Percentiles rank a stretch among this genome's conserved stretches.
Conservation (phyloP, 2,329 filamentous ascomycete species). For the Akanthomyces dipterigenus region DNA sequence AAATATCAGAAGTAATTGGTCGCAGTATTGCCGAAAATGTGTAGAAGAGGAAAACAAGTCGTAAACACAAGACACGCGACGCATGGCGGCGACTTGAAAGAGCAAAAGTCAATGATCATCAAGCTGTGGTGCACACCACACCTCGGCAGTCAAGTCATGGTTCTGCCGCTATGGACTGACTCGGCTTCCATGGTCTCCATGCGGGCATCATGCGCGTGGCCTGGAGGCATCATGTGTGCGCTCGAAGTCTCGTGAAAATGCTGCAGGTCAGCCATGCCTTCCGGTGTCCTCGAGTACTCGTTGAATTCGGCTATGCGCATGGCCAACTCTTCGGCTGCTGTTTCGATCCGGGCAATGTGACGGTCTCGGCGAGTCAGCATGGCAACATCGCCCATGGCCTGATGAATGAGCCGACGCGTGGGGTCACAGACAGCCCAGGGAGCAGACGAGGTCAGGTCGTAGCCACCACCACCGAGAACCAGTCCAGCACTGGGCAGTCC, state of each 20-base stretch:
- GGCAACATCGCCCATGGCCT: slow-evolving; percentile 40
- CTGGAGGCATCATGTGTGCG: background rate
- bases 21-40: background rate
- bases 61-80: background rate
- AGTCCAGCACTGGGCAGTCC: slow-evolving; percentile 2
- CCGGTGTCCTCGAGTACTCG: slow-evolving; percentile 29
- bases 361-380: slow-evolving; percentile 37
- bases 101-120: background rate
- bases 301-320: slow-evolving; percentile 46
- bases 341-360: slow-evolving; percentile 45
- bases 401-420: slow-evolving; percentile 21
- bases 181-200: background rate
- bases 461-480: slow-evolving; percentile 12
- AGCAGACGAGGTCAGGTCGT: slow-evolving; percentile 17
- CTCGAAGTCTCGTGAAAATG: background rate
- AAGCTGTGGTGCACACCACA: background rate
- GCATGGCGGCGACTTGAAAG: background rate
- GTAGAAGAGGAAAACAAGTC: background rate
- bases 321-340: slow-evolving; percentile 47
- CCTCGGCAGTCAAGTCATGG: background rate
- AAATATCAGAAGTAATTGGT: background rate
- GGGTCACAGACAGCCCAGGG: slow-evolving; percentile 25
- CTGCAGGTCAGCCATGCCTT: slow-evolving; percentile 18
- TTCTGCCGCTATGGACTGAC: background rate
- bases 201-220: background rate